Conservation (phyloP, 176 grass and related monocot species). For the Hordeum vulgare region DNA sequence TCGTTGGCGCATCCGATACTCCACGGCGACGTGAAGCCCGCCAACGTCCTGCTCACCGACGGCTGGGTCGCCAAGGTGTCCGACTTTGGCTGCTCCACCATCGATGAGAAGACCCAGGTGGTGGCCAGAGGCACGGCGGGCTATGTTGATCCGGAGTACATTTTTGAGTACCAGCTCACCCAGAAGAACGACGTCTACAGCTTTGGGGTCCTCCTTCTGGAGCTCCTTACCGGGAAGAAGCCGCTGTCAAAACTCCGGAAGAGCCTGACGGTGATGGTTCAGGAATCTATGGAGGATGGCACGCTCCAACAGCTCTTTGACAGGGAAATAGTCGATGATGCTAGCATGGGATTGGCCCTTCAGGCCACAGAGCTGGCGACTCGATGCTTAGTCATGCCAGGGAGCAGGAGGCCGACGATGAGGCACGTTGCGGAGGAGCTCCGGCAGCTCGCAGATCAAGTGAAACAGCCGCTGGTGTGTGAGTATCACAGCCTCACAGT, state of each 20-base stretch:
- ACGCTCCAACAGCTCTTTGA: not conserved
- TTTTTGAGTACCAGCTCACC: not conserved
- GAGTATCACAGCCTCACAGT: not conserved
- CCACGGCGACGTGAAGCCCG: slow-evolving; percentile 33
- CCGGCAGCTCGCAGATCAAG: not conserved
- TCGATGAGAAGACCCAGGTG: not conserved
- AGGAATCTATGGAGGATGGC: not conserved
- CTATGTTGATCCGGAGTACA: slow-evolving; percentile 29
- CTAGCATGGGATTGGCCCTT: not conserved
- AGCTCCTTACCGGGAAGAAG: slow-evolving; percentile 15
- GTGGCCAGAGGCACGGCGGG: slow-evolving; percentile 13
- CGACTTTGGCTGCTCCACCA: slow-evolving; percentile 27
- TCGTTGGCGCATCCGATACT: slow-evolving; percentile 3
- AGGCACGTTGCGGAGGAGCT: slow-evolving; percentile 8
- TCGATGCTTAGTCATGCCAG: not conserved
- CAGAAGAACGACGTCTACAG: slow-evolving; percentile 40
- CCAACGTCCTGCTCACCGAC: slow-evolving; percentile 22
- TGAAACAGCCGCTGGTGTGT: not conserved
- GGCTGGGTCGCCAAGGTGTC: slow-evolving; percentile 14
- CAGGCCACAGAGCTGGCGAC: not conserved
- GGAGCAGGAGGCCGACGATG: slow-evolving; percentile 10
- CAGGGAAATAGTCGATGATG: not conserved
- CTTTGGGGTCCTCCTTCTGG: slow-evolving; percentile 16
- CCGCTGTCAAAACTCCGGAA: not conserved
- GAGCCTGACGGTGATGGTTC: not conserved